Evolutionary conservation across 805 yeast genomes (phyloP).

Genomic region (Metschnikowia aberdeeniae): DNA sequence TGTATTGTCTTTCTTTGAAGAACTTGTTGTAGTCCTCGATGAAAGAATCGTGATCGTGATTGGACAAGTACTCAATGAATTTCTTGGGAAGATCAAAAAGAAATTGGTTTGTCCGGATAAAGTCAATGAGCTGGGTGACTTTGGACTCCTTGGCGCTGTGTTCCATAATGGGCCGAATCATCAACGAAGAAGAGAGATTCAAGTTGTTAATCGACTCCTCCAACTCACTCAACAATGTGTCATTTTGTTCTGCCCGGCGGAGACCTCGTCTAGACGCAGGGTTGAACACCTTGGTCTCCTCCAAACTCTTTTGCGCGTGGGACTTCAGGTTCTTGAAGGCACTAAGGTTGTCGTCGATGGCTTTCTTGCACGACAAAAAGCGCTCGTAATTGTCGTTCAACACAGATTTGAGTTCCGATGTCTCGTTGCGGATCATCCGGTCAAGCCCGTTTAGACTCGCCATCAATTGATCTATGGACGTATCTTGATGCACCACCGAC

Average conservation of each 20-base stretch:
- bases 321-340: constrained; percentile 34
- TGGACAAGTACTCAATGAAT: constrained; percentile 25
- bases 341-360: constrained; percentile 36
- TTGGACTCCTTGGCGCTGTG: constrained; percentile 34
- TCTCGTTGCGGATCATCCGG: constrained; percentile 31
- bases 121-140: constrained; percentile 32
- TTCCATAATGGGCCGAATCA: constrained; percentile 41
- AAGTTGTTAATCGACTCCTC: constrained; percentile 39
- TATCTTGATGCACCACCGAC: constrained; percentile 34
- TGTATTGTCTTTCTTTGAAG: constrained; percentile 22
- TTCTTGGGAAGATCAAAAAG: constrained; percentile 36
- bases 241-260: constrained; percentile 14
- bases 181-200: constrained; percentile 32
- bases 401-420: constrained; percentile 32
- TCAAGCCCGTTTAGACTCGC: constrained; percentile 30
- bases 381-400: constrained; percentile 34
- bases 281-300: constrained; percentile 33
- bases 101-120: constrained; percentile 27
- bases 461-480: constrained; percentile 33
- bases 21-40: constrained; percentile 33
- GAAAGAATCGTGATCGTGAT: constrained; percentile 32
- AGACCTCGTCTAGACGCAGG: constrained; percentile 24
- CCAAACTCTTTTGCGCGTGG: constrained; percentile 32
- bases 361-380: constrained; percentile 34
- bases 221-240: constrained; percentile 29